phyloP scores from a whole-genome alignment of 768 basidiomycete species.

The Lentinula detonsa region DNA sequence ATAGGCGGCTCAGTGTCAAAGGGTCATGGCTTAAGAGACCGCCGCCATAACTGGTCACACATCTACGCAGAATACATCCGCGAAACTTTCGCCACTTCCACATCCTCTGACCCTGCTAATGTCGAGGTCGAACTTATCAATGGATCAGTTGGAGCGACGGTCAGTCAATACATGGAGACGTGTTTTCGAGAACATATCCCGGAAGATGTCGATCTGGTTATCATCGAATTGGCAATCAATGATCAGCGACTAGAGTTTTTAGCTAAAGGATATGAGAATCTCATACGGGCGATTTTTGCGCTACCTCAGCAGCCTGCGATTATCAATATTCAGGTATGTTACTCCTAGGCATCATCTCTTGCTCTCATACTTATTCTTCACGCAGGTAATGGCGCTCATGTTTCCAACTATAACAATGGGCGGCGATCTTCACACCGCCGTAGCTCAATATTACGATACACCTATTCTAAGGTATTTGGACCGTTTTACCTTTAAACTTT shows the following conservation, averaged over 20 bases:
- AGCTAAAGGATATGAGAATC: not conserved
- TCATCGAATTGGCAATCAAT: not conserved
- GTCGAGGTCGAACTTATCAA: conserved; percentile 1
- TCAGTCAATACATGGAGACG: conserved; percentile 3
- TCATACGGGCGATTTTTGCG: not conserved
- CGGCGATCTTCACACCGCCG: not conserved
- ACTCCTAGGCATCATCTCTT: not conserved
- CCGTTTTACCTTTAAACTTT: too few relatives aligned
- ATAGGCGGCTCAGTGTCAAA: not conserved
- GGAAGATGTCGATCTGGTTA: not conserved
- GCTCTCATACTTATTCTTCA: too few relatives aligned
- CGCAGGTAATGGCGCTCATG: not conserved
- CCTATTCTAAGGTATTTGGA: not conserved
- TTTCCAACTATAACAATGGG: conserved; percentile 1
- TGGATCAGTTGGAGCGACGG: not conserved
- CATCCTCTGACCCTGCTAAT: not conserved
- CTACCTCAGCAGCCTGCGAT: not conserved
- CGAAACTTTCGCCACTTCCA: not conserved
- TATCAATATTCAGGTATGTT: not conserved
- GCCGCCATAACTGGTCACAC: not conserved
- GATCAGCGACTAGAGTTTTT: not conserved
- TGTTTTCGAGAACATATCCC: conserved; percentile 1
- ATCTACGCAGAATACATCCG: not conserved
- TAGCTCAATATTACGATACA: conserved; percentile 3
- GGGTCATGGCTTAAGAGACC: not conserved